phyloP scores from a whole-genome alignment of 345 rosid genomes.

The Populus tremula region DNA sequence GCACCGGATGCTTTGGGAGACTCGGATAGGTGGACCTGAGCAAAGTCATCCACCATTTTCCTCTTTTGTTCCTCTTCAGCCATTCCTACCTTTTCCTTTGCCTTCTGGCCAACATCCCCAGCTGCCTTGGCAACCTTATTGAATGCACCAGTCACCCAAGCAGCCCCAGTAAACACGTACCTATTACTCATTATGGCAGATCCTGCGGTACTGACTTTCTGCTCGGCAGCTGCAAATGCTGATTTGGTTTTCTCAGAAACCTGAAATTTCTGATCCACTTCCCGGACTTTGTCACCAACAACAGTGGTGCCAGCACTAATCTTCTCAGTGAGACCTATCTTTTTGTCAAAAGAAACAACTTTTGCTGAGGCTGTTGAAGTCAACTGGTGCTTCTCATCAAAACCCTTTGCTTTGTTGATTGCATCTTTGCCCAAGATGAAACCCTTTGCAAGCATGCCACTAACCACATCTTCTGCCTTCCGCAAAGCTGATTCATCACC shows the following conservation, averaged over 20 bases:
- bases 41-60: slow-evolving; percentile 82
- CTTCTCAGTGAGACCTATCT: slow-evolving; percentile 78
- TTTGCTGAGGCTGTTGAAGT: slow-evolving; percentile 86
- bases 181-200: slow-evolving; percentile 93
- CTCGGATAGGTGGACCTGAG: slow-evolving; percentile 77
- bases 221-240: slow-evolving; percentile 83
- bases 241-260: slow-evolving; percentile 93
- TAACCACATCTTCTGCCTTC: slow-evolving; percentile 90
- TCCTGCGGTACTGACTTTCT: slow-evolving; percentile 78
- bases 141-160: slow-evolving; percentile 88
- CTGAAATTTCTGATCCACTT: slow-evolving; percentile 90
- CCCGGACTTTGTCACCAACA: slow-evolving; percentile 80
- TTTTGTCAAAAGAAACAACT: slow-evolving; percentile 80
- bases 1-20: slow-evolving; percentile 54
- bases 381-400: slow-evolving; percentile 88
- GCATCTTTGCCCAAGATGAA: slow-evolving; percentile 87
- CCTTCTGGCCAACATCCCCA: slow-evolving; percentile 90
- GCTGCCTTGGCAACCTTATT: slow-evolving; percentile 87
- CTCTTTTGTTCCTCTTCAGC: slow-evolving; percentile 79
- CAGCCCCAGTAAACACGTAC: slow-evolving; percentile 65
- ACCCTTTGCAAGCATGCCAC: slow-evolving; percentile 91
- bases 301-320: slow-evolving; percentile 67
- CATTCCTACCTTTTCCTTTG: slow-evolving; percentile 79
- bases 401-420: slow-evolving; percentile 71
- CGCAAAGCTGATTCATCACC: slow-evolving; percentile 61